These are phyloP conservation scores for Chlamydomonas reinhardtii DNA, from an alignment of 163 green algal species.

Conservation along the genomic window DNA sequence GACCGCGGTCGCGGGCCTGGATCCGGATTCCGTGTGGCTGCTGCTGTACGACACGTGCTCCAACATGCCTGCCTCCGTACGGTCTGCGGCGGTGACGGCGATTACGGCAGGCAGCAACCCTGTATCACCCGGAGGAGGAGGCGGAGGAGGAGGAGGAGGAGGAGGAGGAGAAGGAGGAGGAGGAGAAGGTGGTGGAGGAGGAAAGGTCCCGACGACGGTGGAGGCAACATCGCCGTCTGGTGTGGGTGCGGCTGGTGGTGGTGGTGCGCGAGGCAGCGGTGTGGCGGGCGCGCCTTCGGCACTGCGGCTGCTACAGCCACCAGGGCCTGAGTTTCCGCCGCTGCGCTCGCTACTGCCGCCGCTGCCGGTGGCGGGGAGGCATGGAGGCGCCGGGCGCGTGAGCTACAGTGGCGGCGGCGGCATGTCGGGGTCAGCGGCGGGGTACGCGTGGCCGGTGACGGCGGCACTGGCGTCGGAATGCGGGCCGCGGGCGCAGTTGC, in stretches of 20 bases:
- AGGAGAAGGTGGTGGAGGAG: no score
- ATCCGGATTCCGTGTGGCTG: constrained; percentile 69
- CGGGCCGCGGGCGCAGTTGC: neutral
- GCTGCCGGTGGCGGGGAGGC: neutral
- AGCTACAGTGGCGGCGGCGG: neutral
- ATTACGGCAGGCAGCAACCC: neutral
- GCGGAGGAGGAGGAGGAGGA: no score
- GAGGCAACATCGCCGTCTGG: neutral
- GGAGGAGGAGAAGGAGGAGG: no score
- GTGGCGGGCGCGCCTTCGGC: neutral
- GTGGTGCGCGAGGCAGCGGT: no score
- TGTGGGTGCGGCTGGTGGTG: neutral
- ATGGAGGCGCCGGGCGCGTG: no score
- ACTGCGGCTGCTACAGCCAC: neutral
- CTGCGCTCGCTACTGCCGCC: neutral
- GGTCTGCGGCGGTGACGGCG: neutral
- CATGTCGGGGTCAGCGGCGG: neutral
- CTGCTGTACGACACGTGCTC: constrained; percentile 50
- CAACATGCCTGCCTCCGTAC: neutral
- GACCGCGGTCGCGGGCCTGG: constrained; percentile 54
- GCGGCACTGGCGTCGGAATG: constrained; percentile 7
- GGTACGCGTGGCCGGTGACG: neutral
- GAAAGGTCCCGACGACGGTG: neutral
- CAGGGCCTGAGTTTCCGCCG: neutral
- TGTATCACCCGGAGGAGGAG: no score